These are phyloP conservation scores for Phaeoacremonium minimum DNA, from an alignment of 2,329 filamentous ascomycete genomes.

Conservation along the genomic window DNA sequence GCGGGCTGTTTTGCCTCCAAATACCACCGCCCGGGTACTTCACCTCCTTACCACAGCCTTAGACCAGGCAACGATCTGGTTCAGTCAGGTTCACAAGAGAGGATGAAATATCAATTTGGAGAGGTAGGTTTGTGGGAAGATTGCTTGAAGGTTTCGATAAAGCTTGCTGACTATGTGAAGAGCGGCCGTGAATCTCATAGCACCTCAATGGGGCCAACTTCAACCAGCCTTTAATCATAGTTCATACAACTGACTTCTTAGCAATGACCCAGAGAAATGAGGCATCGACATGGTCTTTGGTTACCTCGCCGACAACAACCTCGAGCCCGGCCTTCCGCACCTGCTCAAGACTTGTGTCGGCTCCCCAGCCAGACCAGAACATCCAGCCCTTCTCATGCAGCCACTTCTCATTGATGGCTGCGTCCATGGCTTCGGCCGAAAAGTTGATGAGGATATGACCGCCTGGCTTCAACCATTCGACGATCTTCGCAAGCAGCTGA, in stretches of 20 bases:
- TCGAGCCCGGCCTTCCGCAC: slow-evolving; percentile 25
- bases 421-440: slow-evolving; percentile 18
- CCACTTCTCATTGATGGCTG: slow-evolving; percentile 27
- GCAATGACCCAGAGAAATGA: slow-evolving; percentile 37
- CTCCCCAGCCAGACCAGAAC: slow-evolving; percentile 37
- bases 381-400: slow-evolving; percentile 33
- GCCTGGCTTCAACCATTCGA: slow-evolving; percentile 44
- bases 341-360: slow-evolving; percentile 22
- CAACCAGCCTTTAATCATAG: too few species aligned
- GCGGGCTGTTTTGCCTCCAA: too few species aligned
- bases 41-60: too few species aligned
- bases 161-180: too few species aligned
- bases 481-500: slow-evolving; percentile 35
- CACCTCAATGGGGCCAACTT: too few species aligned
- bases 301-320: slow-evolving; percentile 22
- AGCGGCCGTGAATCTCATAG: too few species aligned
- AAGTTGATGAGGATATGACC: slow-evolving; percentile 47
- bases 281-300: slow-evolving; percentile 22
- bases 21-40: too few species aligned
- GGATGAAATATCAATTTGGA: too few species aligned
- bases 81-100: too few species aligned
- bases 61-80: too few species aligned
- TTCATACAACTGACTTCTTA: slow-evolving; percentile 13
- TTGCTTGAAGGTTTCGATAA: too few species aligned
- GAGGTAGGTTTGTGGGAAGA: too few species aligned